Evolutionary conservation across 1,284 basidiomycete genomes (phyloP).

Genomic region (Cutaneotrichosporon cavernicola): DNA sequence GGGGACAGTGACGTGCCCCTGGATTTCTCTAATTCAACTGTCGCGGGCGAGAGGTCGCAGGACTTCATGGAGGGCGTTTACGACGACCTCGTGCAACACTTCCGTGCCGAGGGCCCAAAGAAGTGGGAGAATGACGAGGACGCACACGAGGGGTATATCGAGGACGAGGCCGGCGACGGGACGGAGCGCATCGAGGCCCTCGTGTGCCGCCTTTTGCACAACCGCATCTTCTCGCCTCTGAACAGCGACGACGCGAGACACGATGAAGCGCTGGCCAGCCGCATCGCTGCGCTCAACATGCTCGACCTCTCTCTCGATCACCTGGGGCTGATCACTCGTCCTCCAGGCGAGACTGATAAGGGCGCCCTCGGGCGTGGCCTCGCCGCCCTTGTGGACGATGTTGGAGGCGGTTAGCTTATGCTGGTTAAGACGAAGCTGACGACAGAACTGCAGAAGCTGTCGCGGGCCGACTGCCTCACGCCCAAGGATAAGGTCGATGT

Average conservation of each 20-base stretch:
- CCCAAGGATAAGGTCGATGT: conserved; percentile 77
- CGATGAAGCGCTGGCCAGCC: conserved; percentile 80
- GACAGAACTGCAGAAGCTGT: conserved; percentile 68
- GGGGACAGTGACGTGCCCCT: conserved; percentile 22
- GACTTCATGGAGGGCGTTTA: conserved; percentile 68
- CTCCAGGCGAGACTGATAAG: conserved; percentile 46
- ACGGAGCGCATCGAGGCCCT: conserved; percentile 71
- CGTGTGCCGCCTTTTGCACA: conserved; percentile 70
- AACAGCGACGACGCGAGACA: conserved; percentile 76
- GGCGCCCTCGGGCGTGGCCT: conserved; percentile 59
- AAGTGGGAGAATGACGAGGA: conserved; percentile 4
- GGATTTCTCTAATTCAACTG: conserved; percentile 43
- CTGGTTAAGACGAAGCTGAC: background rate
- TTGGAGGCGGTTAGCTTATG: conserved; percentile 68
- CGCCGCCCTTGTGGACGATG: conserved; percentile 64
- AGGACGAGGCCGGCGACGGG: conserved; percentile 51
- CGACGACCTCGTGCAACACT: conserved; percentile 56
- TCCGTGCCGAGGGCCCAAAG: conserved; percentile 4
- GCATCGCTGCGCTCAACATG: conserved; percentile 85
- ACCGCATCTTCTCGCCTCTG: conserved; percentile 64
- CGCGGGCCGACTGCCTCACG: conserved; percentile 59
- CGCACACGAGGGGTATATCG: conserved; percentile 34
- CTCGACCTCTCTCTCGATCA: conserved; percentile 81
- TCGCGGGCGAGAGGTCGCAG: conserved; percentile 64
- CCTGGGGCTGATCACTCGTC: conserved; percentile 72